A percentile compares a stretch with the other conserved stretches of the same genome.
These are phyloP conservation scores for Skeletonema tropicum DNA, from an alignment of 108 stramenopile genomes.

Conservation along the genomic window DNA sequence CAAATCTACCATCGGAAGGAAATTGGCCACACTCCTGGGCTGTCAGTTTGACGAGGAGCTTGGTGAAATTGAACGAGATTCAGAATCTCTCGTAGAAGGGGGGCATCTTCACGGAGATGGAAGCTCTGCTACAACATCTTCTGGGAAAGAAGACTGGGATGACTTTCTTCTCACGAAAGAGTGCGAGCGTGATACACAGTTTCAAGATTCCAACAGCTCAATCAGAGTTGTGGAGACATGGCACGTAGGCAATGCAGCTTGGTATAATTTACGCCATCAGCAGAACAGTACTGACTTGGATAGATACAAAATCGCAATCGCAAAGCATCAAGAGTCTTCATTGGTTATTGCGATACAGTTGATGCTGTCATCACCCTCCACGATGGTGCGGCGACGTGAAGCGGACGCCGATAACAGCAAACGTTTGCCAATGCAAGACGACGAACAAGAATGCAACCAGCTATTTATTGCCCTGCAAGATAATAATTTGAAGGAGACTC, in stretches of 20 bases:
- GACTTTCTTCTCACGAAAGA: conserved; percentile 17
- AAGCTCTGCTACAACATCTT: not conserved
- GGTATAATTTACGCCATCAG: conserved; percentile 18
- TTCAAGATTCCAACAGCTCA: not conserved
- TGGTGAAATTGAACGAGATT: conserved; percentile 27
- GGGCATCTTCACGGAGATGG: conserved; percentile 43
- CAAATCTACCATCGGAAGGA: conserved; percentile 29
- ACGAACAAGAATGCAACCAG: conserved; percentile 18
- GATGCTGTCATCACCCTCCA: conserved; percentile 4
- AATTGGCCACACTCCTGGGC: conserved; percentile 22
- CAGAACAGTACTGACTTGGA: not conserved
- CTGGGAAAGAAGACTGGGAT: conserved; percentile 25
- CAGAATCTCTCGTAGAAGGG: conserved; percentile 8
- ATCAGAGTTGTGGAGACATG: conserved; percentile 39
- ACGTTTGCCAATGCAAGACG: conserved; percentile 39
- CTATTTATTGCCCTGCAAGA: conserved; percentile 18
- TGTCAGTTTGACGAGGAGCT: conserved; percentile 32
- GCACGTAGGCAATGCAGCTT: conserved; percentile 38
- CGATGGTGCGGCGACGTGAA: conserved; percentile 15
- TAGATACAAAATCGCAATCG: conserved; percentile 13
- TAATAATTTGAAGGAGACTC: not conserved
- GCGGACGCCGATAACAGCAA: not conserved
- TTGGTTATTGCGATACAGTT: conserved; percentile 23
- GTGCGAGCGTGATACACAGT: conserved; percentile 1
- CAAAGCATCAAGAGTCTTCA: not conserved